Base-by-base conservation (phyloP, 139 green algal genomes). In the Spirogloea muscicola region DNA sequence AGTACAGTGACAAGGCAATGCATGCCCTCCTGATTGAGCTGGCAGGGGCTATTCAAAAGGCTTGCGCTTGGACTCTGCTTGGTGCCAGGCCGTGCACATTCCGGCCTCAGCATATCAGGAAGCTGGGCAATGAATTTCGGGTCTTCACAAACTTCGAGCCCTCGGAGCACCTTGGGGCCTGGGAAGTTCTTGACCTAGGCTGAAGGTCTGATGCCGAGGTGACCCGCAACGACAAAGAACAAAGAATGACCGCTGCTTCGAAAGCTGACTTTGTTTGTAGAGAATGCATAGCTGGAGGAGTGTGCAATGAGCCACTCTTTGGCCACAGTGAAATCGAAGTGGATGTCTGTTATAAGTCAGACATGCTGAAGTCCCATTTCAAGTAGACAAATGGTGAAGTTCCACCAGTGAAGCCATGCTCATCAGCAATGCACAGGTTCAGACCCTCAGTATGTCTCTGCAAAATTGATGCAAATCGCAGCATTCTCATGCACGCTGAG, bases 101-200 rank as follows among this genome's bases (percentile, higher is more conserved):
- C 39, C 68, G 69, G 7, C 80, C 80, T 6, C 31, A 84, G 67
- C 80, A 85, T 40, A 65, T 36, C 16, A 68, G 65, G 43, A 85
- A 85, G 80, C 80, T 85, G 10, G 81, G 77, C 58, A 86, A 86
- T 51, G 81, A 86, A 29, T 86, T 86, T 57, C n/a, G 43, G 18
- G 7, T 78, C 33, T 85, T 77, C 68, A 81, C 81, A 37, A 75
- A 59, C 33, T 85, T 58, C 13, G 48, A 63, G n/a, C 33, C 59
- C n/a, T 76, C 25, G 9, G 5, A 76, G 16, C 38, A 9, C 21
- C 43, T 76, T 5, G 68, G 68, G 38, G 68, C 57, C 4, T 76
- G 68, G 68, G 68, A 76, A 5, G 64, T n/a, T n/a, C n/a, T n/a
- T n/a, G n/a, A n/a, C n/a, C n/a, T n/a, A n/a, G n/a, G n/a, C n/a